Percentiles rank a stretch among this genome's conserved stretches.
phyloP scores from a whole-genome alignment of 768 basidiomycete genomes.

The Auriculariales sp. region DNA sequence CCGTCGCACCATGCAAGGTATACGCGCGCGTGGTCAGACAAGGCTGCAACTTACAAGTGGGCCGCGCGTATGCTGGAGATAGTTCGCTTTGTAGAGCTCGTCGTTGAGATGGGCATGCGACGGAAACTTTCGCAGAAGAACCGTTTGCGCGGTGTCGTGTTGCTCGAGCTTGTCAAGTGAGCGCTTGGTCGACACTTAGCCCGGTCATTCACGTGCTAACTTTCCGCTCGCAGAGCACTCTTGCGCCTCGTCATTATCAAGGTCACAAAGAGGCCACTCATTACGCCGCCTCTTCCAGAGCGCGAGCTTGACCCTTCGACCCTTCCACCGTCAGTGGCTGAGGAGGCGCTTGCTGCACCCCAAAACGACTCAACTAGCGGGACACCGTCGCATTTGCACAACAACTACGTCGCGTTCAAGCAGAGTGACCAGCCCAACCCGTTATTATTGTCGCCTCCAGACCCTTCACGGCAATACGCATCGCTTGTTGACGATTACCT shows the following conservation, averaged over 20 bases:
- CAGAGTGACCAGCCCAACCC: conserved; percentile 42
- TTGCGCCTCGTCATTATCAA: conserved; percentile 62
- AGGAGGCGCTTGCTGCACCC: conserved; percentile 39
- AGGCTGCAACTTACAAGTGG: conserved; percentile 59
- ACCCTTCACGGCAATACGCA: too few species aligned
- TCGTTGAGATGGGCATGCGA: conserved; percentile 78
- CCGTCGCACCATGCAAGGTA: conserved; percentile 73
- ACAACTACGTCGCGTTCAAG: conserved; percentile 56
- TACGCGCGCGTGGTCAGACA: conserved; percentile 75
- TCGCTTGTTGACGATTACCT: conserved; percentile 64
- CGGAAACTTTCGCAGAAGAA: conserved; percentile 49
- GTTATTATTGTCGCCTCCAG: conserved; percentile 27
- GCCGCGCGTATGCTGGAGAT: conserved; percentile 60
- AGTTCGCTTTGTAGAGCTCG: conserved; percentile 65
- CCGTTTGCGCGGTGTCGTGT: conserved; percentile 63
- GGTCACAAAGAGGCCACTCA: conserved; percentile 60
- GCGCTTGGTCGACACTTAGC: conserved; percentile 12
- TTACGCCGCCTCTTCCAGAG: conserved; percentile 71
- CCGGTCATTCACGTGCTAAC: conserved; percentile 5
- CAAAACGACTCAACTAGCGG: conserved; percentile 33
- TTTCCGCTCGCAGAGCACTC: conserved; percentile 35
- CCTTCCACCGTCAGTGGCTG: conserved; percentile 34
- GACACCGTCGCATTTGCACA: conserved; percentile 69
- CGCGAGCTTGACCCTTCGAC: conserved; percentile 72
- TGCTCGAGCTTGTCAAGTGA: conserved; percentile 78